These are phyloP conservation scores for Torulaspora pretoriensis DNA, from an alignment of 1,139 yeast genomes.

Conservation along the genomic window DNA sequence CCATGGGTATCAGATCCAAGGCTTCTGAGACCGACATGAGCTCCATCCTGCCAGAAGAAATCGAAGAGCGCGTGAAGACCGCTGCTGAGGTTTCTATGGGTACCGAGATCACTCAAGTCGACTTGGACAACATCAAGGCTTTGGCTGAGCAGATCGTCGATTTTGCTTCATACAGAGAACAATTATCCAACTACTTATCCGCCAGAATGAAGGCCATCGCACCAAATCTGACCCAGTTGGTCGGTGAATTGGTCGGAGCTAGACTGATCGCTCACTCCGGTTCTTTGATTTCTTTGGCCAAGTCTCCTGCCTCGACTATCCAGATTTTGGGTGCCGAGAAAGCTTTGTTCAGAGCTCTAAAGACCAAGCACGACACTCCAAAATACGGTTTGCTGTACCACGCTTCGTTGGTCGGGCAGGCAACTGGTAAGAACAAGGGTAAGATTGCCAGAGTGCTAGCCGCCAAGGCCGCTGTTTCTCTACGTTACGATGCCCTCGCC, in stretches of 20 bases:
- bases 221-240: slow-evolving; percentile 90
- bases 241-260: slow-evolving; percentile 98
- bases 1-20: slow-evolving; percentile 92
- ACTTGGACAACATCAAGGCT: slow-evolving; percentile 77
- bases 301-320: slow-evolving; percentile 97
- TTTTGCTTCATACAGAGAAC: slow-evolving; percentile 91
- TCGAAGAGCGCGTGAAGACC: slow-evolving; percentile 75
- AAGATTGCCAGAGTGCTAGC: slow-evolving; percentile 98
- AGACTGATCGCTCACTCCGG: slow-evolving; percentile 97
- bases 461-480: slow-evolving; percentile 94
- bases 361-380: slow-evolving; percentile 98
- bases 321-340: slow-evolving; percentile 99
- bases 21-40: slow-evolving; percentile 88
- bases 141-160: slow-evolving; percentile 94
- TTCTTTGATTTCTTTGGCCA: slow-evolving; percentile 86
- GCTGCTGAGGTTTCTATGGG: slow-evolving; percentile 99
- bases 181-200: slow-evolving; percentile 78
- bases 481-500: slow-evolving; percentile 93
- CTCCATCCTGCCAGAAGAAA: slow-evolving; percentile 87
- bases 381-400: slow-evolving; percentile 96
- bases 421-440: slow-evolving; percentile 96
- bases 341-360: slow-evolving; percentile 96
- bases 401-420: slow-evolving; percentile 96
- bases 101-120: slow-evolving; percentile 88
- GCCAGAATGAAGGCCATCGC: slow-evolving; percentile 98